Percentiles rank a stretch among this genome's conserved stretches.
Conservation (phyloP, 1,284 basidiomycete species). For the Calocybe gambosa region DNA sequence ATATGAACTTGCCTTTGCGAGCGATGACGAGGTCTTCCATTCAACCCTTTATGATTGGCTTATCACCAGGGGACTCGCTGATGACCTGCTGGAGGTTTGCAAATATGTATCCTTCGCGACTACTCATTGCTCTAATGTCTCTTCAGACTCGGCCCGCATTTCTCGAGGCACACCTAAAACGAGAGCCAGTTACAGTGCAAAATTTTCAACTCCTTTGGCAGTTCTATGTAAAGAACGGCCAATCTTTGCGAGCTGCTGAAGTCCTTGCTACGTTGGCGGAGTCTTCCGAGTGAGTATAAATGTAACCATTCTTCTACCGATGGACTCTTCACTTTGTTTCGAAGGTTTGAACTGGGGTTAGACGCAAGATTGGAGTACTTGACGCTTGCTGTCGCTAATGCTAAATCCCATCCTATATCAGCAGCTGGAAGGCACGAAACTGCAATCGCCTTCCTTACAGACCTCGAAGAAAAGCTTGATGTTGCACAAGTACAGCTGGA, state of each 20-base stretch:
- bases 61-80: conserved; percentile 71
- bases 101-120: not conserved
- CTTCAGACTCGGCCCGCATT: conserved; percentile 73
- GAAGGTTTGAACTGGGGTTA: conserved; percentile 65
- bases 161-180: conserved; percentile 82
- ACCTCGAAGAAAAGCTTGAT: conserved; percentile 94
- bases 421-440: conserved; percentile 72
- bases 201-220: conserved; percentile 95
- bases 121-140: conserved; percentile 8
- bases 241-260: conserved; percentile 81
- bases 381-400: conserved; percentile 91
- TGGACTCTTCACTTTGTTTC: not conserved
- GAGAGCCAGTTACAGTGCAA: conserved; percentile 74
- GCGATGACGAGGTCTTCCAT: conserved; percentile 91
- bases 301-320: not conserved
- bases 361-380: conserved; percentile 81
- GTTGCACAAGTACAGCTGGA: conserved; percentile 96
- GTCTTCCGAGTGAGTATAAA: conserved; percentile 70
- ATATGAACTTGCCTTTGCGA: conserved; percentile 77
- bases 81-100: conserved; percentile 84
- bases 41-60: conserved; percentile 94
- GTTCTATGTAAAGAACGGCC: conserved; percentile 89
- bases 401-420: conserved; percentile 87
- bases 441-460: conserved; percentile 86
- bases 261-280: conserved; percentile 85